Conservation (phyloP, 768 basidiomycete genomes). For the Exidia glandulosa region DNA sequence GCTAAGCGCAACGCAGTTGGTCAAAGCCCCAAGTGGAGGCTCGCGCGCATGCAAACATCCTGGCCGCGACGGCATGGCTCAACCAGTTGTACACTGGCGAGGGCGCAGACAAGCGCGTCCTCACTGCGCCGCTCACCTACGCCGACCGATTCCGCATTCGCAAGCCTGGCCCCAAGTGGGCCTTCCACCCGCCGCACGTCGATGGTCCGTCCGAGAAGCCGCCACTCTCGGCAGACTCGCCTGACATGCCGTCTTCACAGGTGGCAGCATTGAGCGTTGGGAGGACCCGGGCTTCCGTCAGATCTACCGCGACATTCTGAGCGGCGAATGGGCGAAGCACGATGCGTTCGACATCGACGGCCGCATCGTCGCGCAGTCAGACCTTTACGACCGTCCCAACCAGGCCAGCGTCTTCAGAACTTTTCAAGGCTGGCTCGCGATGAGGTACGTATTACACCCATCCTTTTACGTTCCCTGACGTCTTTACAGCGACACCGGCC, state of each 20-base stretch:
- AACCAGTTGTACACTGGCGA: constrained; percentile 50
- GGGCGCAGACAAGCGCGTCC: constrained; percentile 3
- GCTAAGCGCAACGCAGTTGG: constrained; percentile 25
- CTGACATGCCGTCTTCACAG: constrained; percentile 30
- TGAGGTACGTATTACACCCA: constrained; percentile 43
- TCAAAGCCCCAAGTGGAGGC: constrained; percentile 52
- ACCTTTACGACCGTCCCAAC: constrained; percentile 40
- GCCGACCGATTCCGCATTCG: constrained; percentile 68
- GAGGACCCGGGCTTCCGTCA: constrained; percentile 46
- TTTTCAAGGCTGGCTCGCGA: constrained; percentile 70
- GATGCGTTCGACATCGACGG: constrained; percentile 56
- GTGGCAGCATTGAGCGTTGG: constrained; percentile 68
- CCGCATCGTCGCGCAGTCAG: constrained; percentile 48
- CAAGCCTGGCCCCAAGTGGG: constrained; percentile 44
- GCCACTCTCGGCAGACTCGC: neutral
- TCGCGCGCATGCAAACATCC: constrained; percentile 53
- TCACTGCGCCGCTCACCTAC: constrained; percentile 34
- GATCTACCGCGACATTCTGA: constrained; percentile 42
- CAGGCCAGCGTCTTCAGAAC: constrained; percentile 24
- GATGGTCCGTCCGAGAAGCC: constrained; percentile 22
- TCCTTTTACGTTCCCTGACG: neutral
- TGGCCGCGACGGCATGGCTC: constrained; percentile 45
- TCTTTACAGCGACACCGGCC: constrained; percentile 47
- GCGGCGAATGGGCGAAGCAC: constrained; percentile 50
- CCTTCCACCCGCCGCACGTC: constrained; percentile 40